Conservation (phyloP, 139 green algal genomes). For the Tetradesmus lagerheimii region DNA sequence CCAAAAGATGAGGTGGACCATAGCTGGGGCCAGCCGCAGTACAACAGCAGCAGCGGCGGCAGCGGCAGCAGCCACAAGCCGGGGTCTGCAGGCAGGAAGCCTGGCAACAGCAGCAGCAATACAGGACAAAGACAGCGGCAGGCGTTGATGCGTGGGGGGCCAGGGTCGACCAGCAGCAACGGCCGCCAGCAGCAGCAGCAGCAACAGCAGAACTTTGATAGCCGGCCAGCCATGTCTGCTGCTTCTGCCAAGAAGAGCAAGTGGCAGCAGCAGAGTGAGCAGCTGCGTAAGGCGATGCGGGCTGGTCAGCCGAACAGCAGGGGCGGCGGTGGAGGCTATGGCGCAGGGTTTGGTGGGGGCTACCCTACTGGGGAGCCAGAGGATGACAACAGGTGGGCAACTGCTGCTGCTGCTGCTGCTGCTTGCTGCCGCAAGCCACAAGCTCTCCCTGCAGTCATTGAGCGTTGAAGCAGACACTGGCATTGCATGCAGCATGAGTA, state of each 20-base stretch:
- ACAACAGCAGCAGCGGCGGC: not conserved
- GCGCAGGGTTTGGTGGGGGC: not conserved
- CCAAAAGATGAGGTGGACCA: not conserved
- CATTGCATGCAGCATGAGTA: too few species aligned
- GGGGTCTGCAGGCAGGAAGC: not conserved
- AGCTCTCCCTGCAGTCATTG: too few species aligned
- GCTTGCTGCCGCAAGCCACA: not conserved
- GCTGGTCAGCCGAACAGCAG: constrained; percentile 37
- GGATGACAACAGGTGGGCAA: not conserved
- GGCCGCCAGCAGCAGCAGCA: constrained; percentile 14
- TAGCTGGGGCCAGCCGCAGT: not conserved
- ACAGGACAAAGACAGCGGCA: not conserved
- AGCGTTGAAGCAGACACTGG: too few species aligned
- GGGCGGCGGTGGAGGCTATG: not conserved
- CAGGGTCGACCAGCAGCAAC: not conserved
- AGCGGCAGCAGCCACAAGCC: not conserved
- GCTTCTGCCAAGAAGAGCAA: constrained; percentile 50
- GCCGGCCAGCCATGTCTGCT: constrained; percentile 36
- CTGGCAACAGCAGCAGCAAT: not conserved
- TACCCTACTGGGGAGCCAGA: not conserved
- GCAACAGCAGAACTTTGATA: constrained; percentile 3
- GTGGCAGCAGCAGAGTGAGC: constrained; percentile 75
- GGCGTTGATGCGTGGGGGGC: not conserved
- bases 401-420: not conserved
- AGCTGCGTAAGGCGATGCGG: constrained; percentile 68